Conservation (phyloP, 495 filamentous ascomycete species). For the Pyrenopolyporus hunteri region DNA sequence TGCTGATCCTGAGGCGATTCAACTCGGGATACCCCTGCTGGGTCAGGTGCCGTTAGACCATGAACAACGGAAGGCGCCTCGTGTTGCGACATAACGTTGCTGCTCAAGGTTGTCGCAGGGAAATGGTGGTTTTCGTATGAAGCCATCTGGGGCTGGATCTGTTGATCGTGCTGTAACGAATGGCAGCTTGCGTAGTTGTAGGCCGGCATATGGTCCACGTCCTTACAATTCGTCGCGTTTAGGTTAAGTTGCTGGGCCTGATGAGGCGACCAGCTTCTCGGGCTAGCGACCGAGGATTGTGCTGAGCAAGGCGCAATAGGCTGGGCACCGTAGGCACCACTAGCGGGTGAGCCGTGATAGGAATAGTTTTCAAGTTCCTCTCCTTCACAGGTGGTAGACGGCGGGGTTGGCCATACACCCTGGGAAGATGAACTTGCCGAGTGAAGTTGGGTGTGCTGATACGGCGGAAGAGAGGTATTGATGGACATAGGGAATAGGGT, state of each 20-base stretch:
- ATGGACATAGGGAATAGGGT: slow-evolving; percentile 5
- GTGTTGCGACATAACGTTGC: slow-evolving; percentile 6
- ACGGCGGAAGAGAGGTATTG: slow-evolving; percentile 17
- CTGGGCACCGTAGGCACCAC: neutral
- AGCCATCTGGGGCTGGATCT: neutral
- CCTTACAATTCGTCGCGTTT: neutral
- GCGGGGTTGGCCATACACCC: slow-evolving; percentile 28
- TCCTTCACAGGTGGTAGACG: slow-evolving; percentile 32
- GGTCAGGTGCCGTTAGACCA: neutral
- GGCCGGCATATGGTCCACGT: slow-evolving; percentile 3
- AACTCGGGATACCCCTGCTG: neutral
- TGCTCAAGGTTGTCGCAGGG: neutral
- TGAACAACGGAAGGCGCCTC: neutral
- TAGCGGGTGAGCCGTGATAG: slow-evolving; percentile 28
- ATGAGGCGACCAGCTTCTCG: slow-evolving; percentile 22
- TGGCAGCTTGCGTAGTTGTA: slow-evolving; percentile 1
- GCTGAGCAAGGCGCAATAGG: neutral
- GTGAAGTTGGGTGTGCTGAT: slow-evolving; percentile 10
- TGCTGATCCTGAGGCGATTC: neutral
- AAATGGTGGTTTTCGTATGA: slow-evolving; percentile 1
- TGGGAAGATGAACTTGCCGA: slow-evolving; percentile 19
- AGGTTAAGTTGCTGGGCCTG: slow-evolving; percentile 6
- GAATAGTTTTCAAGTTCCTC: slow-evolving; percentile 29
- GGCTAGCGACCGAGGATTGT: slow-evolving; percentile 11
- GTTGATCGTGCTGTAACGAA: slow-evolving; percentile 14